Conservation (phyloP, 805 yeast species). For the Sungouiozyma ichnusensis region DNA sequence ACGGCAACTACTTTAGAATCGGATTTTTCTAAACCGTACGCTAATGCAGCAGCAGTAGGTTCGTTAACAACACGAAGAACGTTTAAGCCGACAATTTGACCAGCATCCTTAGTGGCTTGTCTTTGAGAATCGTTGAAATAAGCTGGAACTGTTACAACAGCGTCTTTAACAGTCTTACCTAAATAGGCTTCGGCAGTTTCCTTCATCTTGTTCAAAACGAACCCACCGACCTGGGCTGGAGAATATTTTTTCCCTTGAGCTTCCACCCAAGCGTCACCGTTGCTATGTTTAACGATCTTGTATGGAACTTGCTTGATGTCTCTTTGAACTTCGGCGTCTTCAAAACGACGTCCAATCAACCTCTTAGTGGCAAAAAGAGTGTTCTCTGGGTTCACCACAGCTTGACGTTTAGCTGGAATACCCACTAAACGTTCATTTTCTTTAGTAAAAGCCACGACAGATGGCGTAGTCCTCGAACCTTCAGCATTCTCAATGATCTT, state of each 20-base stretch:
- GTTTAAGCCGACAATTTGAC: conserved; percentile 90
- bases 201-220: conserved; percentile 91
- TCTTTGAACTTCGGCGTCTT: conserved; percentile 82
- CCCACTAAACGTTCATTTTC: conserved; percentile 90
- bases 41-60: conserved; percentile 88
- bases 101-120: conserved; percentile 90
- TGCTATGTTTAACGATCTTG: conserved; percentile 78
- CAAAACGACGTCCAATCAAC: conserved; percentile 86
- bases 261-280: conserved; percentile 95
- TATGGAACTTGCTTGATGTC: conserved; percentile 83
- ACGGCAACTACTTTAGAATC: conserved; percentile 83
- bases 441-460: conserved; percentile 88
- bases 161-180: conserved; percentile 79
- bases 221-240: conserved; percentile 93
- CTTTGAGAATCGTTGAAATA: conserved; percentile 76
- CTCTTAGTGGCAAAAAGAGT: conserved; percentile 92
- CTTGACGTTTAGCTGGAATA: conserved; percentile 92
- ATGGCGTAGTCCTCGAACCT: conserved; percentile 83
- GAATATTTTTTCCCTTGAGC: conserved; percentile 82
- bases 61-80: conserved; percentile 72
- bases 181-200: conserved; percentile 92
- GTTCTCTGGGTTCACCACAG: conserved; percentile 88
- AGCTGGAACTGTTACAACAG: conserved; percentile 86
- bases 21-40: conserved; percentile 82
- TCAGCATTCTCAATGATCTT: conserved; percentile 71